Conservation (phyloP, 805 yeast species). For the Candida takata region DNA sequence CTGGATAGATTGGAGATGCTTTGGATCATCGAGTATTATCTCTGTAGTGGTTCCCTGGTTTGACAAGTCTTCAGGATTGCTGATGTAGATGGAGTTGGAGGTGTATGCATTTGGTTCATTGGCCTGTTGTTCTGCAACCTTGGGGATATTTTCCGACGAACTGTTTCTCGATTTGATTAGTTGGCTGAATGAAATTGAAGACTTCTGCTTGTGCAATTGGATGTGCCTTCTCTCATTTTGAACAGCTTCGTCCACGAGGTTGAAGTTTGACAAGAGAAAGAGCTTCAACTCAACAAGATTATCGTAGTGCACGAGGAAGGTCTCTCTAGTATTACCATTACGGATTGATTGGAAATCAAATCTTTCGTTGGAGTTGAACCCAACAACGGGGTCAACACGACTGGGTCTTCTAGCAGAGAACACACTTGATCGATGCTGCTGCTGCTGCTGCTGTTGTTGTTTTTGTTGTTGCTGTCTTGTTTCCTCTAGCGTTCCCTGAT, state of each 20-base stretch:
- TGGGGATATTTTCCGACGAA: constrained; percentile 2
- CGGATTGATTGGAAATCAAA: constrained; percentile 33
- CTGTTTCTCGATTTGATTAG: constrained; percentile 6
- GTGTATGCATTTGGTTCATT: constrained; percentile 8
- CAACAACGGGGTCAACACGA: constrained; percentile 10
- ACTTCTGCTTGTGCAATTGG: constrained; percentile 15
- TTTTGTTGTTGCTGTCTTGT: too few relatives aligned
- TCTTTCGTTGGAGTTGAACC: constrained; percentile 17
- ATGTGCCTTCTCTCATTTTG: constrained; percentile 14
- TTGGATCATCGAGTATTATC: constrained; percentile 30
- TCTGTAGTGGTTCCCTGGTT: constrained; percentile 5
- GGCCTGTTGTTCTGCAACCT: constrained; percentile 2
- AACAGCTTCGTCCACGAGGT: constrained; percentile 17
- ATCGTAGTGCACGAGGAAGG: constrained; percentile 55
- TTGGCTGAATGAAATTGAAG: constrained; percentile 20
- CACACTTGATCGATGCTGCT: not conserved
- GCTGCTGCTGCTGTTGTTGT: not conserved
- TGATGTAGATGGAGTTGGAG: constrained; percentile 21
- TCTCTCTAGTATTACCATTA: constrained; percentile 29
- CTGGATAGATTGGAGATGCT: constrained; percentile 27
- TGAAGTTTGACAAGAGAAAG: constrained; percentile 36
- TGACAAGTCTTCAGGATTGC: constrained; percentile 14
- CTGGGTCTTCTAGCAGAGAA: constrained; percentile 9
- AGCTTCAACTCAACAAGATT: constrained; percentile 49
- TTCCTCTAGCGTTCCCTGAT: constrained; percentile 4